Evolutionary conservation across 2,329 filamentous ascomycete species (phyloP), one percentile per base, ranked within the genome.

Genomic region (Metarhizium album): DNA sequence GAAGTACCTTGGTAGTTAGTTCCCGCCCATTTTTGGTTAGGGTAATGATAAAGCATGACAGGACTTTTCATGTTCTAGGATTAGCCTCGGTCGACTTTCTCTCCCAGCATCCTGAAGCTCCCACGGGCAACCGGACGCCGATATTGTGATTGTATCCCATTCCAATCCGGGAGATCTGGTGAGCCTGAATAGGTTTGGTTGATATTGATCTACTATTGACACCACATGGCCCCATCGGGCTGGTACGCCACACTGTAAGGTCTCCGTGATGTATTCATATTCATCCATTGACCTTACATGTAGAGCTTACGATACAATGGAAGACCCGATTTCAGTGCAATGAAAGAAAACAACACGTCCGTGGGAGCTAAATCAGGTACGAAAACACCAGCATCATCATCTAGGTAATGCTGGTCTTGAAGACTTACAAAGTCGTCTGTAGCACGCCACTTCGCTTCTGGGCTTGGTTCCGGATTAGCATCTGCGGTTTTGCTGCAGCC

Each of bases 401-500:
- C 4, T 5, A 4, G n/a, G 8, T 40, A 20, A 14, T 11, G 37
- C 16, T 7, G 18, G 37, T 14, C 9, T 5, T 14, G 3, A 13
- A 23, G 40, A 20, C 20, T 47, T 48, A 37, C 18, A 43, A 24
- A 29, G n/a, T 50, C 31, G 29, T 45, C 13, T n/a, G 13, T 60
- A 87, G 83, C 80, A 58, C 90, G 88, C 66, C 93, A 97, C 71
- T 95, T 97, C 67, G 70, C 84, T 58, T 91, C 90, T 56, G 93
- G 93, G 55, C 80, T 97, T 51, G 81, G 82, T 62, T 96, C 90
- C 7, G 93, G 93, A 60, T 78, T 95, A 47, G 80, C 88, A 57
- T 93, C 90, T 48, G 90, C 93, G 50, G 83, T 95, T 53, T 82
- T 97, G 50, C 80, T 98, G 16, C 93, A 98, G 68, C 93, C 93